These are phyloP conservation scores for Alternaria arbusti DNA, from an alignment of 2,329 filamentous ascomycete genomes.

Conservation along the genomic window DNA sequence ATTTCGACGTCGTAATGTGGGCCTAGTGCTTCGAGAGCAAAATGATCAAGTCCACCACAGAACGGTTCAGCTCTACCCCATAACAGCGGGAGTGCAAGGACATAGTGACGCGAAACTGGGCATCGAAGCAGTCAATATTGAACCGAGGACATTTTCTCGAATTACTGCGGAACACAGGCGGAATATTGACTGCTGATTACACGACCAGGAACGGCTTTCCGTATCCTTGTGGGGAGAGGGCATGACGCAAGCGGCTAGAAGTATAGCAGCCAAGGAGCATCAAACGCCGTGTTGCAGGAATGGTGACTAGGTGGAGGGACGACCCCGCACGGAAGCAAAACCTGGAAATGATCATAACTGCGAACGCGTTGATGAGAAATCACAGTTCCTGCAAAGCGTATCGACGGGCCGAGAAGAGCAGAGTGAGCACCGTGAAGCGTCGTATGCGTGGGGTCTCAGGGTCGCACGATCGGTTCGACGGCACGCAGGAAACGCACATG, in stretches of 20 bases:
- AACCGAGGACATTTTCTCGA: not conserved
- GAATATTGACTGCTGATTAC: not conserved
- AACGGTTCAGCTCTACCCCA: not conserved
- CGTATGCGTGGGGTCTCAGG: conserved; percentile 3
- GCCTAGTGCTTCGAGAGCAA: conserved; percentile 14
- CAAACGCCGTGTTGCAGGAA: not conserved
- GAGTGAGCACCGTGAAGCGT: conserved; percentile 5
- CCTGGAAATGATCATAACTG: not conserved
- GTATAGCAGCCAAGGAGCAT: conserved; percentile 3
- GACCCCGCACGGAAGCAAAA: not conserved
- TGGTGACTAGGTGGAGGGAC: not conserved
- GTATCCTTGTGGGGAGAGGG: not conserved
- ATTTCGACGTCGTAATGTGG: conserved; percentile 12
- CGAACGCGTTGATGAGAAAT: not conserved
- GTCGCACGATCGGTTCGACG: conserved; percentile 13
- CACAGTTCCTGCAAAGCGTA: not conserved
- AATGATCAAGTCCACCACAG: not conserved
- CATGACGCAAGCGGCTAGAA: conserved; percentile 1
- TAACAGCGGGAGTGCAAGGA: not conserved
- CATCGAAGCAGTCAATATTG: not conserved
- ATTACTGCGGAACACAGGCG: not conserved
- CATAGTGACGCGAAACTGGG: not conserved
- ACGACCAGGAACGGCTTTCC: conserved; percentile 6
- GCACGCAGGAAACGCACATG: conserved; percentile 13
- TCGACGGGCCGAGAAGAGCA: not conserved